Percentiles rank a stretch among this genome's conserved stretches.
phyloP scores from a whole-genome alignment of 2,329 filamentous ascomycete species.

The Cladosporium phlei region DNA sequence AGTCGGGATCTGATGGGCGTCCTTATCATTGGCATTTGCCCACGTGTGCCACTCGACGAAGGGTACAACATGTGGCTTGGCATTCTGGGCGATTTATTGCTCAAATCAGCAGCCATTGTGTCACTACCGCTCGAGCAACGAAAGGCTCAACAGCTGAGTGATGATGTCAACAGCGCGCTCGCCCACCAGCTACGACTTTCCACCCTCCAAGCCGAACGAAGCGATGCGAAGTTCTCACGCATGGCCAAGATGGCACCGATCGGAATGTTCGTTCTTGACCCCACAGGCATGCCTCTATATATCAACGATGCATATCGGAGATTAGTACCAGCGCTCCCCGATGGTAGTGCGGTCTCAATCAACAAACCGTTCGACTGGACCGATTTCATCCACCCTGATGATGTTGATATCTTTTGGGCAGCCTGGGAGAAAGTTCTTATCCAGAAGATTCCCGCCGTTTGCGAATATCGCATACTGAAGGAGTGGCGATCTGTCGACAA shows the following conservation, averaged over 20 bases:
- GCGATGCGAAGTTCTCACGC: constrained; percentile 34
- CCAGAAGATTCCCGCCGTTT: constrained; percentile 7
- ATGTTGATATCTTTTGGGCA: constrained; percentile 1
- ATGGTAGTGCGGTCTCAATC: constrained; percentile 16
- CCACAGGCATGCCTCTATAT: constrained; percentile 34
- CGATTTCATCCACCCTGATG: constrained; percentile 9
- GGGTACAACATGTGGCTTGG: constrained; percentile 37
- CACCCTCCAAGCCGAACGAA: constrained; percentile 20
- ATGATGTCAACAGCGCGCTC: constrained; percentile 34
- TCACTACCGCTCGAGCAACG: constrained; percentile 35
- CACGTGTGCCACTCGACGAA: constrained; percentile 35
- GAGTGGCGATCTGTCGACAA: constrained; percentile 16
- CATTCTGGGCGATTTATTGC: constrained; percentile 34
- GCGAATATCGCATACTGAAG: constrained; percentile 19
- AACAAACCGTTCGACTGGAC: constrained; percentile 18
- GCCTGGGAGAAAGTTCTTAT: constrained; percentile 12
- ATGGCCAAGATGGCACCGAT: constrained; percentile 38
- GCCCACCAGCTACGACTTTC: constrained; percentile 32
- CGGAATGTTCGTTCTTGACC: constrained; percentile 33
- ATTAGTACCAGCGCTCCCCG: not conserved
- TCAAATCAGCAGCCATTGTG: constrained; percentile 37
- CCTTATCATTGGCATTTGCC: constrained; percentile 37
- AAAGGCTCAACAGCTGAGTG: constrained; percentile 31
- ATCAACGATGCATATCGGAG: constrained; percentile 3
- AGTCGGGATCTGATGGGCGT: constrained; percentile 36